These are phyloP conservation scores for Apiospora arundinis DNA, from an alignment of 2,329 filamentous ascomycete genomes.

Conservation along the genomic window DNA sequence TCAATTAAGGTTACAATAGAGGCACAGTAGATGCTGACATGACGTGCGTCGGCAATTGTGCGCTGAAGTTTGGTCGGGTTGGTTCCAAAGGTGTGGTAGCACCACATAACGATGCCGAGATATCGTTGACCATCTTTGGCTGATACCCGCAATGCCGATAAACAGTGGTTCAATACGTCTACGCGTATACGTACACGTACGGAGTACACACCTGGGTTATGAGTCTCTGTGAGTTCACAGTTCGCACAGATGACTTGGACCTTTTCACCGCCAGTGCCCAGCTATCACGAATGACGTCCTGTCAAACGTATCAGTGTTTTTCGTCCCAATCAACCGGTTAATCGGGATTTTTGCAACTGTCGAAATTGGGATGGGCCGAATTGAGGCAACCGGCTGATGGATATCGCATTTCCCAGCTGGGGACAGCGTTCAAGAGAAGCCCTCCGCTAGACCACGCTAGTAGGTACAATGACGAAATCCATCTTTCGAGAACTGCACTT, in stretches of 20 bases:
- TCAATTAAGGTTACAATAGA: constrained; percentile 2
- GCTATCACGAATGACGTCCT: background rate
- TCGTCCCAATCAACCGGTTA: background rate
- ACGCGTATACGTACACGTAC: background rate
- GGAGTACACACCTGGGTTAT: background rate
- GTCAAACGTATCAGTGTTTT: background rate
- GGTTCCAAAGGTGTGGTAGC: background rate
- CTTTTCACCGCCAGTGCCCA: background rate
- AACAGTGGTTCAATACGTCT: background rate
- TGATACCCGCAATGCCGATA: background rate
- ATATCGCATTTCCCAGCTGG: constrained; percentile 8
- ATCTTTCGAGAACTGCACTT: background rate
- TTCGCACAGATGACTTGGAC: background rate
- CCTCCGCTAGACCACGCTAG: background rate
- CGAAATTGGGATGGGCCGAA: background rate
- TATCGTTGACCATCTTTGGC: background rate
- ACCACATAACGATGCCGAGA: constrained; percentile 8
- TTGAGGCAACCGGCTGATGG: constrained; percentile 6
- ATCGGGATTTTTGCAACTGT: background rate
- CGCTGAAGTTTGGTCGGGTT: background rate
- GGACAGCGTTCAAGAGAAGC: background rate
- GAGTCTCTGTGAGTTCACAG: no score
- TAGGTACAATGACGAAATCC: constrained; percentile 1
- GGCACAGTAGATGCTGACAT: constrained; percentile 16
- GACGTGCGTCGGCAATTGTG: constrained; percentile 1